Evolutionary conservation across 495 filamentous ascomycete species (phyloP).

Genomic region (Penicillium ucsense): DNA sequence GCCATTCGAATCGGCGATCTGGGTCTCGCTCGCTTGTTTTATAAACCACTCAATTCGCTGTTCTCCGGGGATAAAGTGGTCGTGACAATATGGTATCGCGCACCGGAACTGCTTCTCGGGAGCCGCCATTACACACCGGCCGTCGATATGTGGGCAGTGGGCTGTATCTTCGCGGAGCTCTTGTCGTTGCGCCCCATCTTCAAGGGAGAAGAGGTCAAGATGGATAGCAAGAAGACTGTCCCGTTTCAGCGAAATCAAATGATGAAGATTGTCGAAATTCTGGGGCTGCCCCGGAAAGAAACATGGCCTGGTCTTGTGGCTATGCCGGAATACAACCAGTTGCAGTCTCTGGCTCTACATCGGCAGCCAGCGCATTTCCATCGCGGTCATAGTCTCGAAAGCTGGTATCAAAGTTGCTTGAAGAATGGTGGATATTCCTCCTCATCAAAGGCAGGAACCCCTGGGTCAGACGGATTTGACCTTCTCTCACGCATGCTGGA

Average conservation of each 20-base stretch:
- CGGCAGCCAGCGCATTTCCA: slow-evolving; percentile 30
- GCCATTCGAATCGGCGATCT: slow-evolving; percentile 92
- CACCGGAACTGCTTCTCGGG: slow-evolving; percentile 86
- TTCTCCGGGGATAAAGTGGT: slow-evolving; percentile 97
- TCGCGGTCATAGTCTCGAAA: slow-evolving; percentile 45
- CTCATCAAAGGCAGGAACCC: slow-evolving; percentile 37
- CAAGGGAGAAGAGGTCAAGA: slow-evolving; percentile 97
- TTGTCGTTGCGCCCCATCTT: slow-evolving; percentile 89
- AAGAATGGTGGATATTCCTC: slow-evolving; percentile 49
- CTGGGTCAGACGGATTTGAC: slow-evolving; percentile 70
- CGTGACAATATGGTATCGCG: slow-evolving; percentile 98
- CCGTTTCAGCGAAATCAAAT: slow-evolving; percentile 98
- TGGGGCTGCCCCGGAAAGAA: slow-evolving; percentile 82
- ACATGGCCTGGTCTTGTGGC: slow-evolving; percentile 72
- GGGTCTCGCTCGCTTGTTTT: slow-evolving; percentile 83
- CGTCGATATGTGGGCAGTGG: slow-evolving; percentile 94
- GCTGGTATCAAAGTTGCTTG: slow-evolving; percentile 55
- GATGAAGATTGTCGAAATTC: slow-evolving; percentile 95
- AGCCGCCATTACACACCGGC: slow-evolving; percentile 91
- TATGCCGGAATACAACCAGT: slow-evolving; percentile 74
- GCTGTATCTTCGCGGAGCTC: slow-evolving; percentile 95
- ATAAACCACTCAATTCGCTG: slow-evolving; percentile 83
- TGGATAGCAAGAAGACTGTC: slow-evolving; percentile 94
- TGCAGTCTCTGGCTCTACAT: slow-evolving; percentile 51
- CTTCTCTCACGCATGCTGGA: slow-evolving; percentile 74